Conservation (phyloP, 371 early-diverging fungal genomes). For the Coemansia sp. region DNA sequence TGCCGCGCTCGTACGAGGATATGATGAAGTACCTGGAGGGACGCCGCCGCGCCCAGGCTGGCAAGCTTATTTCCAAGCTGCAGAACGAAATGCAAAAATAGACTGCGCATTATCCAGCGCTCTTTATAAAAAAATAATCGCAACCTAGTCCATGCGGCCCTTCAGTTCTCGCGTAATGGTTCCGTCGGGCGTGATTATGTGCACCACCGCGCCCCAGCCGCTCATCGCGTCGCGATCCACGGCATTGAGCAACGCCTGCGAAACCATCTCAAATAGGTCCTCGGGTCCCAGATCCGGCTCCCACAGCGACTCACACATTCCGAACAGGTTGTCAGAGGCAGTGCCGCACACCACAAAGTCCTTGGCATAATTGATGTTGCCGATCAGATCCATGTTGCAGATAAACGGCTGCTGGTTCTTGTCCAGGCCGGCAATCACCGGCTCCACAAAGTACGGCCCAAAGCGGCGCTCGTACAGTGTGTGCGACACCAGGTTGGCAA, state of each 20-base stretch:
- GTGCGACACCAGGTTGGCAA: conserved; percentile 95
- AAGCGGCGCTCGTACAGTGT: conserved; percentile 96
- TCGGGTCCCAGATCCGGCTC: conserved; percentile 97
- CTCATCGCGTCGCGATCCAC: conserved; percentile 97
- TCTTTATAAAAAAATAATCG: too few species aligned
- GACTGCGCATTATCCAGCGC: too few species aligned
- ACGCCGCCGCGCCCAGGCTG: conserved; percentile 55
- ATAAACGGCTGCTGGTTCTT: conserved; percentile 92
- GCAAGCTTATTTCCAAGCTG: conserved; percentile 46
- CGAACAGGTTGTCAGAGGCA: conserved; percentile 87
- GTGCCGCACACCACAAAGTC: conserved; percentile 99
- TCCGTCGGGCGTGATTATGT: conserved; percentile 85
- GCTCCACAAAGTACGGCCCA: conserved; percentile 95
- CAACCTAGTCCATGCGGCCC: conserved; percentile 75
- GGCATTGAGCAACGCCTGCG: conserved; percentile 96
- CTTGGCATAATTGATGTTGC: conserved; percentile 92
- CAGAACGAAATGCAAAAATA: conserved; percentile 38
- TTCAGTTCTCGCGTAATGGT: conserved; percentile 86
- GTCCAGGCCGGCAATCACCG: conserved; percentile 96
- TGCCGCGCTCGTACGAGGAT: conserved; percentile 77
- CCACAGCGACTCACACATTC: conserved; percentile 99
- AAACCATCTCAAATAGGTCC: conserved; percentile 96
- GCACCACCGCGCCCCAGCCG: conserved; percentile 99
- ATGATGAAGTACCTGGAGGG: conserved; percentile 76
- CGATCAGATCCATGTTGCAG: conserved; percentile 96